Percentiles rank a stretch among this genome's conserved stretches.
These are phyloP conservation scores for Saitozyma podzolica DNA, from an alignment of 768 basidiomycete genomes.

Conservation along the genomic window DNA sequence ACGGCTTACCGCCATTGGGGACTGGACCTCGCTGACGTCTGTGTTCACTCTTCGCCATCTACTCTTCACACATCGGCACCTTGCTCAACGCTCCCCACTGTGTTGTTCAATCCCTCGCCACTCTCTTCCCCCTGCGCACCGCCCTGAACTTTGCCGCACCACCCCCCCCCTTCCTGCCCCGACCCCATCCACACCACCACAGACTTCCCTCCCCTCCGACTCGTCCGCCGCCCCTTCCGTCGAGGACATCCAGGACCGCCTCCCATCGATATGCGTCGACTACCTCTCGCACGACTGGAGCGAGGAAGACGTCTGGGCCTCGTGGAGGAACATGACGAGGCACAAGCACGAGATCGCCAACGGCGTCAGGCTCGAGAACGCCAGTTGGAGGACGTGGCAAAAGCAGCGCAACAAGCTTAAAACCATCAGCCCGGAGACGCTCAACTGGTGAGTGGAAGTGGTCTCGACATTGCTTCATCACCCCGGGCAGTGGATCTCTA, in stretches of 20 bases:
- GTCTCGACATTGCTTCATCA: not conserved
- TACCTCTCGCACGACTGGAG: slow-evolving; percentile 97
- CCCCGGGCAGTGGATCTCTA: too few species aligned
- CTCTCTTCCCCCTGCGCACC: not conserved
- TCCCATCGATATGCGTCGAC: slow-evolving; percentile 91
- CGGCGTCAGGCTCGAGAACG: slow-evolving; percentile 91
- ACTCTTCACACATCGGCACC: slow-evolving; percentile 6
- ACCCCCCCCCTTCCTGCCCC: too few species aligned
- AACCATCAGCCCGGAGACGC: slow-evolving; percentile 92
- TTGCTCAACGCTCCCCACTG: not conserved
- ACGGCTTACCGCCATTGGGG: slow-evolving; percentile 25
- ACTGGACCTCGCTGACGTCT: slow-evolving; percentile 32
- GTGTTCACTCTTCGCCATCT: not conserved
- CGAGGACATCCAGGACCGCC: slow-evolving; percentile 65
- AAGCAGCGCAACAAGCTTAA: slow-evolving; percentile 95
- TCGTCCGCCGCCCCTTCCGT: slow-evolving; percentile 51
- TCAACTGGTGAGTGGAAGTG: slow-evolving; percentile 81
- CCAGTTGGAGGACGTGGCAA: slow-evolving; percentile 99
- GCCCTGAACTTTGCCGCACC: too few species aligned
- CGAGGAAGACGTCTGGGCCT: slow-evolving; percentile 97
- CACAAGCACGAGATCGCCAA: slow-evolving; percentile 98
- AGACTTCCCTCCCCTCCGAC: slow-evolving; percentile 51
- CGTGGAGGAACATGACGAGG: slow-evolving; percentile 97
- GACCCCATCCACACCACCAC: not conserved
- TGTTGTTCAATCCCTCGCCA: not conserved